Percentiles rank a stretch among this genome's conserved stretches.
Evolutionary conservation across 139 green algal species (phyloP).

Genomic region (Chlorella sp.): DNA sequence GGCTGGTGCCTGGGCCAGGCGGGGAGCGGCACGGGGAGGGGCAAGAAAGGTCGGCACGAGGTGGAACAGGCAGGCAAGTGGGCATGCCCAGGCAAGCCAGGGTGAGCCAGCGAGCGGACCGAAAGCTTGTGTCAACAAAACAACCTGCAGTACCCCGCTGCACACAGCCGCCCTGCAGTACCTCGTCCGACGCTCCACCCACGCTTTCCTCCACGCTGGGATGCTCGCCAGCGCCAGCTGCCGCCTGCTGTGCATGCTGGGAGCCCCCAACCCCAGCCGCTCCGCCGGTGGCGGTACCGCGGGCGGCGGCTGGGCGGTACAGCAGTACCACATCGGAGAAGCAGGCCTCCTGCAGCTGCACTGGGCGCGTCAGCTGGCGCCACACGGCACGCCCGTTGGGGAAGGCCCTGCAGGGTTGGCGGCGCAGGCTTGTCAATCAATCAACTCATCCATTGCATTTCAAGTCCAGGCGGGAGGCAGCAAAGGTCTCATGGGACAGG

Average conservation of each 20-base stretch:
- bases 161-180: neutral
- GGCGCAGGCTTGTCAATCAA: too few relatives aligned
- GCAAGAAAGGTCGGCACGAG: neutral
- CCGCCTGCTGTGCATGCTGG: neutral
- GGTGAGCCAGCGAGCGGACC: neutral
- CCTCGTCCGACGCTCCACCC: neutral
- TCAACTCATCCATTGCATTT: too few relatives aligned
- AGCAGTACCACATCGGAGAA: slow-evolving; percentile 78
- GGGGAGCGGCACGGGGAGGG: neutral
- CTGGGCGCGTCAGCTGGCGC: slow-evolving; percentile 45
- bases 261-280: neutral
- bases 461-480: too few relatives aligned
- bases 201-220: neutral
- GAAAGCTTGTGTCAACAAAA: neutral
- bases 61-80: too few relatives aligned
- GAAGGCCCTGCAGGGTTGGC: slow-evolving; percentile 37
- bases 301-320: slow-evolving; percentile 42
- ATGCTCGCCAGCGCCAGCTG: neutral
- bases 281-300: neutral
- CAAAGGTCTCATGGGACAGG: too few relatives aligned
- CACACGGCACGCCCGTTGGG: slow-evolving; percentile 57
- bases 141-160: neutral
- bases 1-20: too few relatives aligned
- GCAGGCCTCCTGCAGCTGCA: slow-evolving; percentile 73
- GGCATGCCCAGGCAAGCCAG: too few relatives aligned